Evolutionary conservation across 1,284 basidiomycete genomes (phyloP).

Genomic region (Golubevia sp.): DNA sequence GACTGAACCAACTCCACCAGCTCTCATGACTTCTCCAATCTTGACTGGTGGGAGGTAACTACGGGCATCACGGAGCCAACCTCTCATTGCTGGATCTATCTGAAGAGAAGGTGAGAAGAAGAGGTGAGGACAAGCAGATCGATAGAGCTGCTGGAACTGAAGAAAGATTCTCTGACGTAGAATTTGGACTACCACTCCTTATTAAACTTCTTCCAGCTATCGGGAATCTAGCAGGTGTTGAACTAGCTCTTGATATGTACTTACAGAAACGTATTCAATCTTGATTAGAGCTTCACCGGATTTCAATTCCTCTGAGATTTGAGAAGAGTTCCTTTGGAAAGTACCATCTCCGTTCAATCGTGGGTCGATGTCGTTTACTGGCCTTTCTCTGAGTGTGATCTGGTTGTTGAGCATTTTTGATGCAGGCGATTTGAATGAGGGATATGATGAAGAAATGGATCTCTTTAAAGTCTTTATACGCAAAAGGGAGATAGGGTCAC

Average conservation of each 20-base stretch:
- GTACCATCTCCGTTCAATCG: background rate
- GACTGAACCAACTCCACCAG: constrained; percentile 73
- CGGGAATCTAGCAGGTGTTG: no score
- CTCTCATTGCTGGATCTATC: constrained; percentile 83
- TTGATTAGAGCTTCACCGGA: constrained; percentile 72
- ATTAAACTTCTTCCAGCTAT: no score
- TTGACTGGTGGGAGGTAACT: constrained; percentile 69
- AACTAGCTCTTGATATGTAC: no score
- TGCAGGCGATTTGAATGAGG: background rate
- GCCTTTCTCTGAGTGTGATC: background rate
- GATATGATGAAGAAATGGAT: background rate
- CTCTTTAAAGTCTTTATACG: background rate
- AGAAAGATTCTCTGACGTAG: no score
- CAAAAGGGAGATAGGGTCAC: no score
- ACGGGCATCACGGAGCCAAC: constrained; percentile 73
- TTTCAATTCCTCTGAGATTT: constrained; percentile 66
- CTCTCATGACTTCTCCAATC: constrained; percentile 81
- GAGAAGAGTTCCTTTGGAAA: background rate
- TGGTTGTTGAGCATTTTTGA: background rate
- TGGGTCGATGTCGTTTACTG: background rate
- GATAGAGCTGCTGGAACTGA: background rate
- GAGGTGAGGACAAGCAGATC: background rate
- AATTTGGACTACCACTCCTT: no score
- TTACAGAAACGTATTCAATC: constrained; percentile 71
- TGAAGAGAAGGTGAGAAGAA: background rate